Percentiles rank a stretch among this genome's conserved stretches.
phyloP scores from a whole-genome alignment of 495 filamentous ascomycete genomes.

The Penicillium atrosanguineum region DNA sequence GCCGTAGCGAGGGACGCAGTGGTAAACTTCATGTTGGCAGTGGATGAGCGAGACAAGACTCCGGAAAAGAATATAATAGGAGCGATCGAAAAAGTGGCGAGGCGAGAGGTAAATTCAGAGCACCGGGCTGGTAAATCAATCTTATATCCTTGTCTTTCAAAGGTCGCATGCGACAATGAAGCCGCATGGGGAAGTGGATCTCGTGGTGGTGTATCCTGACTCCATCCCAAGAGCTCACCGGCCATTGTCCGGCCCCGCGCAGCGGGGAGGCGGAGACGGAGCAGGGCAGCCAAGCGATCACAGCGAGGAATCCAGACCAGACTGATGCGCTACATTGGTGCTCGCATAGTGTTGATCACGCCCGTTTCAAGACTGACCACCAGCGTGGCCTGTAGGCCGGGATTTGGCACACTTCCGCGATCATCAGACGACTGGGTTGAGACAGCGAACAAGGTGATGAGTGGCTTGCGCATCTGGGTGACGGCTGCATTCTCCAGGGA shows the following conservation, averaged over 20 bases:
- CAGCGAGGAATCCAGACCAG: not conserved
- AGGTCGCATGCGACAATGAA: slow-evolving; percentile 21
- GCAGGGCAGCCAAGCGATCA: not conserved
- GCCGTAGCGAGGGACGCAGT: slow-evolving; percentile 20
- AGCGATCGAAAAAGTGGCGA: not conserved
- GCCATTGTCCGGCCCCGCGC: slow-evolving; percentile 6
- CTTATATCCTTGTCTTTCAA: slow-evolving; percentile 12
- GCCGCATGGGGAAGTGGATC: slow-evolving; percentile 25
- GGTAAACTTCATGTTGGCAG: slow-evolving; percentile 30
- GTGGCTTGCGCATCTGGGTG: slow-evolving; percentile 11
- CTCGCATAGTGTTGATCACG: slow-evolving; percentile 11
- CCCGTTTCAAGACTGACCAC: not conserved
- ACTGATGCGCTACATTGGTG: slow-evolving; percentile 1
- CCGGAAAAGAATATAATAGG: not conserved
- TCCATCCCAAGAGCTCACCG: slow-evolving; percentile 5
- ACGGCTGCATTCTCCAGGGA: slow-evolving; percentile 14
- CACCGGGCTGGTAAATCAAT: not conserved
- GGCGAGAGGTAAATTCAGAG: not conserved
- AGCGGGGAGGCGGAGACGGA: not conserved
- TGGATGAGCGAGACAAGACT: too few relatives aligned
- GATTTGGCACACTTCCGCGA: slow-evolving; percentile 1
- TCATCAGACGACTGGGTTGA: slow-evolving; percentile 2
- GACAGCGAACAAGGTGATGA: not conserved
- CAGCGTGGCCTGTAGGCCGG: not conserved
- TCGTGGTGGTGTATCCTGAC: slow-evolving; percentile 3